A percentile compares a stretch with the other conserved stretches of the same genome.
Conservation (phyloP, 164 flowering plant species). For the Saururus chinensis region DNA sequence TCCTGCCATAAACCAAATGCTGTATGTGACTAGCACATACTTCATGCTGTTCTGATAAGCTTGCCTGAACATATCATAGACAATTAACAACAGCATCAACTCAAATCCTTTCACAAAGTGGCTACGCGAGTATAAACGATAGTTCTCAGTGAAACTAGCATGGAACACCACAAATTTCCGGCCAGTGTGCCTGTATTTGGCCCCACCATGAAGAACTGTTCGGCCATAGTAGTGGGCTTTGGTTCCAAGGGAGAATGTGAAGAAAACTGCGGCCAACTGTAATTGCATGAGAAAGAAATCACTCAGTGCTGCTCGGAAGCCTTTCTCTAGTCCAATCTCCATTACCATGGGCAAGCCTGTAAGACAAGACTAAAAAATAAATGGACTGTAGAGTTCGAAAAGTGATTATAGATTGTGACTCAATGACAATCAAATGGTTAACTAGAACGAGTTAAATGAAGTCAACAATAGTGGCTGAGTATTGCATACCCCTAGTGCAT, state of each 20-base stretch:
- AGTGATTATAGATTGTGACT: background rate
- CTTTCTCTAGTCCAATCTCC: constrained; percentile 88
- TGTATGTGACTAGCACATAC: constrained; percentile 60
- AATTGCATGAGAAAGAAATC: constrained; percentile 92
- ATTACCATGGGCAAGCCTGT: constrained; percentile 85
- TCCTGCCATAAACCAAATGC: constrained; percentile 83
- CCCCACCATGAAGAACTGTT: constrained; percentile 91
- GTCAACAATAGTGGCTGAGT: background rate
- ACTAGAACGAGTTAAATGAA: background rate
- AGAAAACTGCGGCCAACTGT: constrained; percentile 88
- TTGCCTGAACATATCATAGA: constrained; percentile 57
- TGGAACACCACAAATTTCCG: constrained; percentile 88
- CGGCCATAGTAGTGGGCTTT: constrained; percentile 85
- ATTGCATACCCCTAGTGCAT: too few relatives aligned
- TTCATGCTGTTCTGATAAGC: constrained; percentile 61
- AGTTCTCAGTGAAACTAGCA: constrained; percentile 79
- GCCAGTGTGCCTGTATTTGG: constrained; percentile 89
- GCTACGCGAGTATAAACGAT: constrained; percentile 87
- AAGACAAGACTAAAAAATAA: background rate
- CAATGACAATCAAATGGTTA: background rate
- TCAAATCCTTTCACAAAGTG: constrained; percentile 96
- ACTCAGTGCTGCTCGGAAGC: constrained; percentile 69
- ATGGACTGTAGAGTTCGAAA: background rate
- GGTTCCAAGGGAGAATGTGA: constrained; percentile 87
- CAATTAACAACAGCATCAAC: constrained; percentile 59